Evolutionary conservation across 176 grass and related monocot genomes (phyloP), one percentile per base, ranked within the genome.

Genomic region (Metroxylon sagu): DNA sequence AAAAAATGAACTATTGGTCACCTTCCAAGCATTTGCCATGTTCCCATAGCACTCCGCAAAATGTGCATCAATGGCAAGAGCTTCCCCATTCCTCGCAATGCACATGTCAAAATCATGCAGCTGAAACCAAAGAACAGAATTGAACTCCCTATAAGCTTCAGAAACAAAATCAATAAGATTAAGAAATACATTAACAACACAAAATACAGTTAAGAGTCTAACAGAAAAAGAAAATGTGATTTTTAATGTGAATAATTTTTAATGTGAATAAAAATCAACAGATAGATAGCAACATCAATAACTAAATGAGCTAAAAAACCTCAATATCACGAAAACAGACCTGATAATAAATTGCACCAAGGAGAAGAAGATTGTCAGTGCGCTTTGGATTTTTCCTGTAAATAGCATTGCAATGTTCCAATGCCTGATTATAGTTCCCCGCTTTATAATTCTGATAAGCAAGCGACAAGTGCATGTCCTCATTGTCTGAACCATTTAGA

Each of bases 11-110:
- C 57, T 7, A 35, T 28, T 26, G 16, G 19, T 18, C 64, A 98
- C 94, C 94, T 92, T 98, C 94, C 94, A 98, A 55, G 94, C 94
- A 98, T 98, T 98, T 48, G 82, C 94, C 94, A 98, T 98, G 77
- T 98, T 98, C 56, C 94, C 94, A 12, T 93, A 98, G 53, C 88
- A 98, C 61, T 92, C 94, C 16, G 88, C 85, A 83, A 98, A 92
- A 18, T 72, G 73, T 30, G 94, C 79, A 78, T 98, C 88, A 65
- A 98, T 93, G 18, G 82, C 69, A 70, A 98, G 74, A 70, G 94
- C 94, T 74, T 98, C 94, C 61, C 92, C 81, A 56, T 98, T 98
- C 73, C 92, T 98, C 76, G 82, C 76, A 67, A 98, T 85, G 61
- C 88, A 98, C 82, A 80, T 80, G 48, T 92, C 94, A 85, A 85